Conservation (phyloP, 805 yeast genomes). For the Sungouiella thailandica region DNA sequence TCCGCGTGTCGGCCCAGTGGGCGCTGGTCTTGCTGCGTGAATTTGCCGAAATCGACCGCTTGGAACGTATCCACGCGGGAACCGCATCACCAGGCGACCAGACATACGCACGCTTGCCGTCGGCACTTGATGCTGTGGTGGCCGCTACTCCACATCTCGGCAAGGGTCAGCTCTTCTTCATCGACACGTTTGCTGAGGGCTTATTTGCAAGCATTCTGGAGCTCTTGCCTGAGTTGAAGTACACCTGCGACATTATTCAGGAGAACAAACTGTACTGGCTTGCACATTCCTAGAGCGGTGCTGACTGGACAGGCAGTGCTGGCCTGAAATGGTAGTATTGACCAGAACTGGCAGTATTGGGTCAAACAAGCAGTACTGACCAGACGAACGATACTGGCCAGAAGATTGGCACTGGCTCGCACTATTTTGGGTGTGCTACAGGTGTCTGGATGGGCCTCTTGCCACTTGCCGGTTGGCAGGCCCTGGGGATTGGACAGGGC, state of each 20-base stretch:
- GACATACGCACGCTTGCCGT: slow-evolving; percentile 34
- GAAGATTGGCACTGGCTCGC: too few relatives aligned
- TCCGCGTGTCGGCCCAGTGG: slow-evolving; percentile 77
- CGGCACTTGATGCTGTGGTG: slow-evolving; percentile 40
- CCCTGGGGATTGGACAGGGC: too few relatives aligned
- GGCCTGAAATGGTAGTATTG: too few relatives aligned
- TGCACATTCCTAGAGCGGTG: too few relatives aligned
- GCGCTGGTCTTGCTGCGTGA: slow-evolving; percentile 76
- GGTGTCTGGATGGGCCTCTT: too few relatives aligned
- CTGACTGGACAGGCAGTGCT: too few relatives aligned
- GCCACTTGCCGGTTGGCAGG: too few relatives aligned
- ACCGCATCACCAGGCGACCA: slow-evolving; percentile 5
- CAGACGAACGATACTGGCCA: too few relatives aligned
- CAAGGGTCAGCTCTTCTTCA: slow-evolving; percentile 78
- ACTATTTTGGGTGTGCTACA: too few relatives aligned
- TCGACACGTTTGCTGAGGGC: slow-evolving; percentile 72
- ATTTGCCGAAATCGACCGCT: slow-evolving; percentile 57
- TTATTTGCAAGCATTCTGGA: slow-evolving; percentile 63
- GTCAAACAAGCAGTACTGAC: too few relatives aligned
- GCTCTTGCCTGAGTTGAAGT: slow-evolving; percentile 57
- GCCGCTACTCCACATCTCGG: slow-evolving; percentile 46
- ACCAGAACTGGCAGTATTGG: too few relatives aligned
- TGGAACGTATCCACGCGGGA: slow-evolving; percentile 36
- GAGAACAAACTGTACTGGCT: slow-evolving; percentile 61
- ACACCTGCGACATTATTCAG: slow-evolving; percentile 48